Percentiles rank a stretch among this genome's conserved stretches.
Conservation (phyloP, 2,329 filamentous ascomycete species). For the Cadophora sp. region DNA sequence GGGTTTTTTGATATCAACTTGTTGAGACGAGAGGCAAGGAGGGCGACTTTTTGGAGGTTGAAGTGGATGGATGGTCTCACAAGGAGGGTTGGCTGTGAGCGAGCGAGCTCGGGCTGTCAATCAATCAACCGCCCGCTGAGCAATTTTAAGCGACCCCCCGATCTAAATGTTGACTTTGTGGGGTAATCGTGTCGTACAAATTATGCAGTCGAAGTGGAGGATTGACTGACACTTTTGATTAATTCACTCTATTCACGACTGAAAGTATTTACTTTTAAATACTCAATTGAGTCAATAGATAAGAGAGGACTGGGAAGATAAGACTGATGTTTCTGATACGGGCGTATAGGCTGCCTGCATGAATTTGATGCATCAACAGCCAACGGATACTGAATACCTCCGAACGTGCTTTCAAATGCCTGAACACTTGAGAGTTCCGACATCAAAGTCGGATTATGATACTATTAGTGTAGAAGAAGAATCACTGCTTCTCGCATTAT, state of each 20-base stretch:
- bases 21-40: neutral
- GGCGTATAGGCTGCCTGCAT: conserved; percentile 1
- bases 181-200: conserved; percentile 16
- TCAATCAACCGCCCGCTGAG: neutral
- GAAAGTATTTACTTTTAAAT: neutral
- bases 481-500: too few species aligned
- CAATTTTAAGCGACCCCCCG: conserved; percentile 14
- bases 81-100: conserved; percentile 7
- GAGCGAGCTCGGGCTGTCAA: conserved; percentile 20
- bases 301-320: neutral
- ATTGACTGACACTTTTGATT: neutral
- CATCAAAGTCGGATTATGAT: neutral
- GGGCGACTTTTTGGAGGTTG: conserved; percentile 1
- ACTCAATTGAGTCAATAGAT: neutral
- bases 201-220: neutral
- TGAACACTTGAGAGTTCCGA: neutral
- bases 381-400: conserved; percentile 3
- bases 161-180: conserved; percentile 16
- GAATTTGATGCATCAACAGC: neutral
- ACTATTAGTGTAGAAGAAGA: neutral
- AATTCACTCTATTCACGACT: neutral
- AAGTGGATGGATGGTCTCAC: conserved; percentile 25
- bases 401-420: conserved; percentile 6
- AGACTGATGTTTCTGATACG: neutral
- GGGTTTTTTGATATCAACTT: conserved; percentile 7